These are phyloP conservation scores for Globisporangium sylvaticum DNA, from an alignment of 352 stramenopile species.

Conservation along the genomic window DNA sequence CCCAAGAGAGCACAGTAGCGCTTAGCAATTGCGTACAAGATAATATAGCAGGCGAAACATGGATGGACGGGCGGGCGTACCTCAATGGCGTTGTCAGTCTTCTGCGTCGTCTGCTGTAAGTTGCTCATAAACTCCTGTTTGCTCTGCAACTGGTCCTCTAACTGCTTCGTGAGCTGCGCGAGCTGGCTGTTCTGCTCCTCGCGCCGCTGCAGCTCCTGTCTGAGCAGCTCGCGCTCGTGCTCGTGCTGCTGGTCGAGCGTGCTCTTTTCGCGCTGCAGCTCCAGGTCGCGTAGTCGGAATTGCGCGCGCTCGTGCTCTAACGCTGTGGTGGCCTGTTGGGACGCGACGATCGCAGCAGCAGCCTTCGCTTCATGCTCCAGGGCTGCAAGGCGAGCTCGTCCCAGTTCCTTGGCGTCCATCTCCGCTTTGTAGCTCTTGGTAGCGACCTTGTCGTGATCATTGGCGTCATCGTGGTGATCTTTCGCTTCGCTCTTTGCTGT, in stretches of 20 bases:
- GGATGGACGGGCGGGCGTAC: slow-evolving; percentile 11
- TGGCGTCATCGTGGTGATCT: background rate
- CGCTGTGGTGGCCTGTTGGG: slow-evolving; percentile 16
- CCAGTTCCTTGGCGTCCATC: background rate
- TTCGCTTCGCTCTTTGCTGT: slow-evolving; percentile 4
- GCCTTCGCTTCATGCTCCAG: slow-evolving; percentile 1
- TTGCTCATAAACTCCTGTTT: slow-evolving; percentile 26
- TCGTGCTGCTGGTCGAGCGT: slow-evolving; percentile 23
- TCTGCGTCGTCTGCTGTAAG: slow-evolving; percentile 30
- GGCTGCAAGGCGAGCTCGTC: background rate
- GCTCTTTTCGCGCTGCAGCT: slow-evolving; percentile 24
- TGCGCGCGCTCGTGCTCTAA: slow-evolving; percentile 29
- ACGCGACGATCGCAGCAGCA: slow-evolving; percentile 21
- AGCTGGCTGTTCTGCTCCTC: slow-evolving; percentile 36
- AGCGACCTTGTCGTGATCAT: background rate
- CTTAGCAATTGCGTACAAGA: background rate
- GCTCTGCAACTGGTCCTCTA: slow-evolving; percentile 31
- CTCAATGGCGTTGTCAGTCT: slow-evolving; percentile 52
- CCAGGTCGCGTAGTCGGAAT: slow-evolving; percentile 23
- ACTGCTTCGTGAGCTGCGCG: slow-evolving; percentile 18
- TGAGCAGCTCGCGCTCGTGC: slow-evolving; percentile 23
- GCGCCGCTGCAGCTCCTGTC: slow-evolving; percentile 21
- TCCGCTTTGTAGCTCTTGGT: background rate
- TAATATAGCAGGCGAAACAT: background rate
- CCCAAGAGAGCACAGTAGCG: background rate